These are phyloP conservation scores for Roridomyces roridus DNA, from an alignment of 768 basidiomycete genomes.

Conservation along the genomic window DNA sequence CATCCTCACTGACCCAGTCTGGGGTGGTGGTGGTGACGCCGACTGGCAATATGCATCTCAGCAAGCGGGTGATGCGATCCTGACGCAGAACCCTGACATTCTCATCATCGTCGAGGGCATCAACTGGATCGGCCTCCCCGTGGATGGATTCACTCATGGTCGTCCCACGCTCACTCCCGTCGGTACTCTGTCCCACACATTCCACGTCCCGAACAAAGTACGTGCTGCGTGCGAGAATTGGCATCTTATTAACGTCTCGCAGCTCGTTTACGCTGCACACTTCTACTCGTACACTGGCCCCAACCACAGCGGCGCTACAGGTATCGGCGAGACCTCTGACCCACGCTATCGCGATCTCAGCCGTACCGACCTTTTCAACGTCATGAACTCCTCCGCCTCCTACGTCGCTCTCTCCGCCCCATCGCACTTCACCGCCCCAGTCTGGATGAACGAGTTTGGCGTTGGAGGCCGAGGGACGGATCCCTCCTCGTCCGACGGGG, in stretches of 20 bases:
- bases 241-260: not conserved
- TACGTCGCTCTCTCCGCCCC: conserved; percentile 17
- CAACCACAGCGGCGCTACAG: conserved; percentile 22
- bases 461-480: conserved; percentile 8
- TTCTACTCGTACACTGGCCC: conserved; percentile 26
- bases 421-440: conserved; percentile 26
- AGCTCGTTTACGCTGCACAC: conserved; percentile 25
- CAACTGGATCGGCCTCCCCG: conserved; percentile 25
- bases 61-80: conserved; percentile 11
- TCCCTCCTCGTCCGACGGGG: not conserved
- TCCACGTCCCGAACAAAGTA: conserved; percentile 20
- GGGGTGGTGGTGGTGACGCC: conserved; percentile 16
- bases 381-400: conserved; percentile 1
- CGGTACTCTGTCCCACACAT: conserved; percentile 12
- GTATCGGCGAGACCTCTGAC: conserved; percentile 22
- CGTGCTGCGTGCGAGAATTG: not conserved
- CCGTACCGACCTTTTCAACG: conserved; percentile 11
- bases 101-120: conserved; percentile 26
- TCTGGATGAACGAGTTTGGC: conserved; percentile 24
- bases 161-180: conserved; percentile 22
- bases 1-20: conserved; percentile 17
- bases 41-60: conserved; percentile 24
- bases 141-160: conserved; percentile 22
- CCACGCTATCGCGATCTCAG: conserved; percentile 20
- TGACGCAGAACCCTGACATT: conserved; percentile 18